Conservation (phyloP, 352 stramenopile species). For the Aphanomyces invadans region DNA sequence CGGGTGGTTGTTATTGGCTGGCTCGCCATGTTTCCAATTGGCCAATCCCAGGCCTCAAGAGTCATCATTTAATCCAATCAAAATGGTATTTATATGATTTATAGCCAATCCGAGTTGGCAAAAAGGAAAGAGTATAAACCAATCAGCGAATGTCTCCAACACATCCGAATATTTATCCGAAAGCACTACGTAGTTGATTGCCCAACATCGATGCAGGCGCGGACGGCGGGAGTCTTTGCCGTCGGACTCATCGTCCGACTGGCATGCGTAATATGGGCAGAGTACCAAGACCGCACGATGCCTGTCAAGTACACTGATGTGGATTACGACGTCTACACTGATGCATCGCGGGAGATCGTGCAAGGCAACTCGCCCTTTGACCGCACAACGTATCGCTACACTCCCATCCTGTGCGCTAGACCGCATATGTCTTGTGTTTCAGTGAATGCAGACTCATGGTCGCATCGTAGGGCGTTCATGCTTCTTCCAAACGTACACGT, state of each 20-base stretch:
- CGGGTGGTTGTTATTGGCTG: slow-evolving; percentile 7
- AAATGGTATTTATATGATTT: too few species aligned
- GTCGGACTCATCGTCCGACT: slow-evolving; percentile 38
- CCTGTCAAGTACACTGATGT: slow-evolving; percentile 97
- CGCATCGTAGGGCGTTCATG: slow-evolving; percentile 44
- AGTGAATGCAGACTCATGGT: not conserved
- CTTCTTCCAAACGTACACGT: slow-evolving; percentile 69
- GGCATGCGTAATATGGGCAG: slow-evolving; percentile 58
- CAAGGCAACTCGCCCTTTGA: slow-evolving; percentile 88
- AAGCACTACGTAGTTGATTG: too few species aligned
- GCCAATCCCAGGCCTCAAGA: not conserved
- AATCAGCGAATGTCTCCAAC: not conserved
- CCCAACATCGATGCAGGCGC: not conserved
- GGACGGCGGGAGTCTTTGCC: slow-evolving; percentile 16
- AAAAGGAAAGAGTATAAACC: not conserved
- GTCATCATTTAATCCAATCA: slow-evolving; percentile 3
- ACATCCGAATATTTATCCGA: not conserved
- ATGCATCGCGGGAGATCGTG: slow-evolving; percentile 89
- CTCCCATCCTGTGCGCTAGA: slow-evolving; percentile 85
- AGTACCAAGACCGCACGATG: slow-evolving; percentile 68
- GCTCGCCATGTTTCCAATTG: not conserved
- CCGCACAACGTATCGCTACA: slow-evolving; percentile 98
- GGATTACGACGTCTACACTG: slow-evolving; percentile 98
- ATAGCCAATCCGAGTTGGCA: not conserved
- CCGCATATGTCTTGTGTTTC: not conserved